Evolutionary conservation across 2,329 filamentous ascomycete genomes (phyloP).

Genomic region (Alternaria atra): DNA sequence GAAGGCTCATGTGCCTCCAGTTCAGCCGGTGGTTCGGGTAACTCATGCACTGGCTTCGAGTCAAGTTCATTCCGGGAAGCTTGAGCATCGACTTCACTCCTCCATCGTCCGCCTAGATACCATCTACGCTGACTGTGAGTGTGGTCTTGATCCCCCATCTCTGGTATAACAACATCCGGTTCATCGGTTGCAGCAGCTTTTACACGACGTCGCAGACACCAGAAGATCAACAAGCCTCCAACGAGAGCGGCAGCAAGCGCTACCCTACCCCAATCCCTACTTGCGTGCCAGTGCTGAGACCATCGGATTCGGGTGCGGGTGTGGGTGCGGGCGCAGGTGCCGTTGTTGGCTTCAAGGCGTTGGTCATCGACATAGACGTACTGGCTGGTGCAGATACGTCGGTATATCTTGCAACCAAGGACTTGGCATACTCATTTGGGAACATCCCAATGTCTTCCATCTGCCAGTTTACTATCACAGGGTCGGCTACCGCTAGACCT

Average conservation of each 20-base stretch:
- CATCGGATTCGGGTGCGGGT: not conserved
- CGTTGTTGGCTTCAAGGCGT: not conserved
- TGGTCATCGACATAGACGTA: not conserved
- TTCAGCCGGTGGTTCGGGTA: conserved; percentile 12
- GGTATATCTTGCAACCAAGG: not conserved
- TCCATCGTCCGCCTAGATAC: conserved; percentile 12
- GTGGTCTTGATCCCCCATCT: not conserved
- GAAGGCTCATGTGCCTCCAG: not conserved
- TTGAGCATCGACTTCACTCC: conserved; percentile 1
- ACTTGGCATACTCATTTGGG: not conserved
- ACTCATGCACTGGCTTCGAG: conserved; percentile 12
- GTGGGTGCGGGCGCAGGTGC: too few species aligned
- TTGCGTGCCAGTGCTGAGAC: not conserved
- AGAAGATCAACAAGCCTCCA: not conserved
- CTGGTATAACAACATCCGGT: not conserved
- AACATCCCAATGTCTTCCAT: not conserved
- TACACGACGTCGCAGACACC: not conserved
- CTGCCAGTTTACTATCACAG: not conserved
- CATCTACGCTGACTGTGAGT: not conserved
- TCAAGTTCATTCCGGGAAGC: conserved; percentile 7
- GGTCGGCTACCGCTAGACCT: not conserved
- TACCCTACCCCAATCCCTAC: accelerated
- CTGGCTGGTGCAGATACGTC: not conserved
- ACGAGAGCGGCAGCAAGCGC: not conserved
- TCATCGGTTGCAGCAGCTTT: not conserved